Evolutionary conservation across 805 yeast species (phyloP), one percentile per base, ranked within the genome.

Genomic region (Metschnikowia arizonensis): DNA sequence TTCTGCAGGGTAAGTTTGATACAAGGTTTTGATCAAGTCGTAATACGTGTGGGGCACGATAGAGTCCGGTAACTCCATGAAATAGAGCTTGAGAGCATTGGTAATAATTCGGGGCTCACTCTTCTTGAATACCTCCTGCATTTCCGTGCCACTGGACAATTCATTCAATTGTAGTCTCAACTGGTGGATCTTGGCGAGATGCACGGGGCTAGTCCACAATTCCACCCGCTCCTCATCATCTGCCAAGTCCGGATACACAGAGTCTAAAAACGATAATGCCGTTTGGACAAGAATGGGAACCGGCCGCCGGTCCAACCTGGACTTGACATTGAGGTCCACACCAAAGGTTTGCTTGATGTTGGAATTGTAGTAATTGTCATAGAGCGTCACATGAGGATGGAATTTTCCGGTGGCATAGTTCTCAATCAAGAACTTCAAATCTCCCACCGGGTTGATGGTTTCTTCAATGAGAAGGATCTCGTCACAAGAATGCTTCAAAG

Each of bases 31-130:
- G 53, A 88, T 71, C 32, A 83, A 66, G 53, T 85, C 93, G 58
- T 82, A 84, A 48, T 77, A 68, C 38, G 77, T 78, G 46, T 75
- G 69, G 1, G 91, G 81, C 4, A 88, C 75, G 33, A 88, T 61
- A 2, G 93, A 82, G 50, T 82, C 88, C 0, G 96, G 96, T 37
- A 88, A 71, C 60, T 88, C 96, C 59, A 87, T 68, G 24, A 88
- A 66, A 63, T 85, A 88, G 29, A 87, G 71, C 59, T 85, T 84
- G 53, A 88, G 71, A 3, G 81, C 81, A 54, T 83, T 79, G 4
- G 89, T 83, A 8, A 85, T 76, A 0, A 79, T 74, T 39, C 80
- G 74, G 1, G 88, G 83, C 28, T 68, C 70, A 42, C 67, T 65
- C 8, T 69, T 61, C 51, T 45, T 60, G 38, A 74, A 61, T 1